A percentile compares a stretch with the other conserved stretches of the same genome.
Evolutionary conservation across 768 basidiomycete species (phyloP).

Genomic region (Calocybe cyanea): DNA sequence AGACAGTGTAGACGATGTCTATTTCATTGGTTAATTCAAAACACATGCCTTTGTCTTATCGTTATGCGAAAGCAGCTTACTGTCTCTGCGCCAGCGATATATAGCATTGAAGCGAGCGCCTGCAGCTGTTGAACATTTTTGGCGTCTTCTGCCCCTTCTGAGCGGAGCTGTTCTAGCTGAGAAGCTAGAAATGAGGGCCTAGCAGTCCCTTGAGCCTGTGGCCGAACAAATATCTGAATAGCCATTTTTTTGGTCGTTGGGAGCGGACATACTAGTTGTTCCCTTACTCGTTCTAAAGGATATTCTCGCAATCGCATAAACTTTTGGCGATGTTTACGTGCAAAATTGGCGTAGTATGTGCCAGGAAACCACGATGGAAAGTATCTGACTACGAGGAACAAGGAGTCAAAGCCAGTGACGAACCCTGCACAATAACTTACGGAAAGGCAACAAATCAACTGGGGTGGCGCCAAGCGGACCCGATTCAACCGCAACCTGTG

Average conservation of each 20-base stretch:
- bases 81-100: too few species aligned
- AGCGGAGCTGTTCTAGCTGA: constrained; percentile 17
- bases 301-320: constrained; percentile 12
- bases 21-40: too few species aligned
- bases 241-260: neutral
- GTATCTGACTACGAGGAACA: constrained; percentile 9
- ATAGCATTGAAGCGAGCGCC: too few species aligned
- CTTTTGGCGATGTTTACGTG: neutral
- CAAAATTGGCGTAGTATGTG: constrained; percentile 10
- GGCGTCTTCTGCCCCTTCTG: too few species aligned
- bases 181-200: constrained; percentile 10
- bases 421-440: constrained; percentile 5
- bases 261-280: constrained; percentile 10
- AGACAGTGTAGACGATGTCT: too few species aligned
- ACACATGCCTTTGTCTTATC: too few species aligned
- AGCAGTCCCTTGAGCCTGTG: constrained; percentile 9
- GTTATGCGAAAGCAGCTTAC: too few species aligned
- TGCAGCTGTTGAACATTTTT: too few species aligned
- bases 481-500: neutral
- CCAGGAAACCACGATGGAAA: constrained; percentile 17
- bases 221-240: neutral
- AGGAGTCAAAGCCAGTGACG: neutral
- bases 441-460: constrained; percentile 14
- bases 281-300: constrained; percentile 13
- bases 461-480: constrained; percentile 14